Conservation (phyloP, 1,139 yeast genomes). For the Kurtzmaniella quercitrusa region DNA sequence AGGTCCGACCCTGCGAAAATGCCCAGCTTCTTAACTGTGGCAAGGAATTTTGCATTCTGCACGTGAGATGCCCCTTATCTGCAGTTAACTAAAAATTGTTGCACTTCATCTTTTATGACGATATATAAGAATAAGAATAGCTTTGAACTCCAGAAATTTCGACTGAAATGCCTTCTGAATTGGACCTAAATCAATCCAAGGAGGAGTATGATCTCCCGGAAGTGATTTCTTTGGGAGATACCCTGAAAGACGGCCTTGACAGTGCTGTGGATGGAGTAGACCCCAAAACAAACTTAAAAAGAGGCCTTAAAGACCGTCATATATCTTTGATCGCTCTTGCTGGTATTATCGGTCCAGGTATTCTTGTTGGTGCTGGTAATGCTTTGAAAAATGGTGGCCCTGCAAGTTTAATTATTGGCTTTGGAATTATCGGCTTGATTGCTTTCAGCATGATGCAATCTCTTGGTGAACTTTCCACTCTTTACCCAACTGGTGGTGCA, state of each 20-base stretch:
- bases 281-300: slow-evolving; percentile 21
- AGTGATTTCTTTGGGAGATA: background rate
- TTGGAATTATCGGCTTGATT: slow-evolving; percentile 50
- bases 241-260: background rate
- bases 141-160: background rate
- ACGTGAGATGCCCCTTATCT: slow-evolving; percentile 1
- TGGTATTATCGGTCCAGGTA: slow-evolving; percentile 56
- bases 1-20: background rate
- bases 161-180: slow-evolving; percentile 1
- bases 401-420: slow-evolving; percentile 39
- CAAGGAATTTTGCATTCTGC: background rate
- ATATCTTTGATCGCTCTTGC: slow-evolving; percentile 47
- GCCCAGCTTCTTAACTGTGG: background rate
- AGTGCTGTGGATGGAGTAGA: slow-evolving; percentile 1
- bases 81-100: background rate
- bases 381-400: slow-evolving; percentile 45
- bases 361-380: slow-evolving; percentile 43
- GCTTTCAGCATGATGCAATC: slow-evolving; percentile 57
- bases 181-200: background rate
- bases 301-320: slow-evolving; percentile 41
- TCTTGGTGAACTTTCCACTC: slow-evolving; percentile 54
- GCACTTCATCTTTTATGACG: background rate
- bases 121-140: background rate
- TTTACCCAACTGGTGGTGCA: slow-evolving; percentile 51
- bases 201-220: background rate